phyloP scores from a whole-genome alignment of 2,329 filamentous ascomycete species.

The Botrytis fragariae region DNA sequence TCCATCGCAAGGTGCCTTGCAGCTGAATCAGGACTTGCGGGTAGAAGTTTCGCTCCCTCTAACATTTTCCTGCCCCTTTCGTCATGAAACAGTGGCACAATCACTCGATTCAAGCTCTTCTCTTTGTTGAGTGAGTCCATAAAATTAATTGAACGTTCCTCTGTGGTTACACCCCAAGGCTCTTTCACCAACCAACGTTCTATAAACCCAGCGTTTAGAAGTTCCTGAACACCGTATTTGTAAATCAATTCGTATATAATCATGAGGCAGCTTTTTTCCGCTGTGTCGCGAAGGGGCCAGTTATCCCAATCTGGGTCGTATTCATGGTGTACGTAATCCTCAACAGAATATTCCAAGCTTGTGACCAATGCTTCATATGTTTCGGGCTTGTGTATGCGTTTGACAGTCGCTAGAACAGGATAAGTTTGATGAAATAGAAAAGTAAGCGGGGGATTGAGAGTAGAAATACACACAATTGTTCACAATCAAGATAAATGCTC shows the following conservation, averaged over 20 bases:
- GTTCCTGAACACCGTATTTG: constrained; percentile 55
- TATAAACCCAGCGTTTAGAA: constrained; percentile 64
- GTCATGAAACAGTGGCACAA: constrained; percentile 41
- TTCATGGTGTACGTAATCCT: constrained; percentile 49
- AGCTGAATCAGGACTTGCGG: constrained; percentile 13
- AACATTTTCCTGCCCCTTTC: constrained; percentile 31
- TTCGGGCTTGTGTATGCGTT: constrained; percentile 34
- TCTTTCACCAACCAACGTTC: constrained; percentile 74
- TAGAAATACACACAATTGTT: constrained; percentile 43
- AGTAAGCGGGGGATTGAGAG: background rate
- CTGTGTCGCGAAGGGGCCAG: constrained; percentile 59
- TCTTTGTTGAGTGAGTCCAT: constrained; percentile 33
- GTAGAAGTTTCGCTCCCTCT: constrained; percentile 34
- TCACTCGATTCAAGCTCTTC: constrained; percentile 45
- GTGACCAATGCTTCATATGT: constrained; percentile 52
- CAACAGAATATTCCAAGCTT: constrained; percentile 56
- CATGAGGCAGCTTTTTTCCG: constrained; percentile 59
- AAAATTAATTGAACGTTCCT: constrained; percentile 55
- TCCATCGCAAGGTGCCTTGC: constrained; percentile 43
- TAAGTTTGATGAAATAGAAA: constrained; percentile 18
- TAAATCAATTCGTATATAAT: constrained; percentile 47
- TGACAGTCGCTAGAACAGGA: constrained; percentile 25
- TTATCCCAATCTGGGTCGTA: constrained; percentile 61
- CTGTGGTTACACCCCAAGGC: constrained; percentile 60
- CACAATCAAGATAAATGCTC: constrained; percentile 55